Conservation (phyloP, 2,329 filamentous ascomycete species). For the Fusarium drepaniforme region DNA sequence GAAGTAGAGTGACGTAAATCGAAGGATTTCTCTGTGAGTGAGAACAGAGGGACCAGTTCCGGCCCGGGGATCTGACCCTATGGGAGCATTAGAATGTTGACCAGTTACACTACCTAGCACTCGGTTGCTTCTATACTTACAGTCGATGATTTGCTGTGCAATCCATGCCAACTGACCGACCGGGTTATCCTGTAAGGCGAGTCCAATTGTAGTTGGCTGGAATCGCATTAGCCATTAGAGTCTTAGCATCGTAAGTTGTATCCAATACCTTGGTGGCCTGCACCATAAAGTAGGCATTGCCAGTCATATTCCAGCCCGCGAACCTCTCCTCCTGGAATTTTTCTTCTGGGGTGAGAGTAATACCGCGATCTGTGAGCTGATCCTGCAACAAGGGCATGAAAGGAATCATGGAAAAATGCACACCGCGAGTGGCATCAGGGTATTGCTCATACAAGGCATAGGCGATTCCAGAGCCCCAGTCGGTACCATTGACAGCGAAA, state of each 20-base stretch:
- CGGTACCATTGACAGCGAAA: constrained; percentile 35
- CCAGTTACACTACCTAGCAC: not conserved
- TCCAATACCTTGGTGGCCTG: constrained; percentile 1
- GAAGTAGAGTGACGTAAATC: constrained; percentile 39
- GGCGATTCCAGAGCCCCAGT: constrained; percentile 19
- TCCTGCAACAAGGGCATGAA: constrained; percentile 12
- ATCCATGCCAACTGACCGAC: constrained; percentile 58
- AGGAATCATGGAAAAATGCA: constrained; percentile 27
- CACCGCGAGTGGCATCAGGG: constrained; percentile 19
- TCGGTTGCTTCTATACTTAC: constrained; percentile 14
- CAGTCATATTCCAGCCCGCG: constrained; percentile 6
- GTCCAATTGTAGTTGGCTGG: constrained; percentile 56
- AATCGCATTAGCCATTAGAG: not conserved
- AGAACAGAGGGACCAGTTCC: constrained; percentile 34
- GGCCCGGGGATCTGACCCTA: constrained; percentile 27
- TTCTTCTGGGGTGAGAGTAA: constrained; percentile 18
- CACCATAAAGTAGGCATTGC: constrained; percentile 25
- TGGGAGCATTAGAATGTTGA: not conserved
- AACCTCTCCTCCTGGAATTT: constrained; percentile 3
- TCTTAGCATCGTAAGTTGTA: not conserved
- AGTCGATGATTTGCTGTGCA: constrained; percentile 52
- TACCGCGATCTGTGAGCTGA: constrained; percentile 15
- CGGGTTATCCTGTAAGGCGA: constrained; percentile 53
- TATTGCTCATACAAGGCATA: constrained; percentile 30
- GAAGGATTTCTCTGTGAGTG: constrained; percentile 35